Base-by-base conservation (phyloP, 441 rosid genomes). In the Adansonia rubrostipa region DNA sequence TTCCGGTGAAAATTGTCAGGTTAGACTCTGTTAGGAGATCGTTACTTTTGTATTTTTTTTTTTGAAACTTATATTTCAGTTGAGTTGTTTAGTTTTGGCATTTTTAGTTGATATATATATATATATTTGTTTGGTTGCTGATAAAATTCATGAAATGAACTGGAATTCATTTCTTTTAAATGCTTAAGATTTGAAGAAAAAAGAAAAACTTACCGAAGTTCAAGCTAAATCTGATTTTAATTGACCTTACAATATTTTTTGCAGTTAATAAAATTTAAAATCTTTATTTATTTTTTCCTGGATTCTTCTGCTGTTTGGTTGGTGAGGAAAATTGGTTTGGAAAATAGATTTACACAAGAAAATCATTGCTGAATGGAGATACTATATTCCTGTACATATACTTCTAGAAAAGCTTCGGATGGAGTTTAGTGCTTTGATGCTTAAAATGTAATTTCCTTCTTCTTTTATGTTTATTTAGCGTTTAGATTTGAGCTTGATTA, bases 41-140 rank as follows among this genome's bases (percentile, higher is more conserved):
- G 47, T 66, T 78, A 3, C 1, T 57, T 45, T 44, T 77, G 3
- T n/a, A 8, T 0, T 66, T 22, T 33, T 68, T 74, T 78, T 9
- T 47, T 24, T 33, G 11, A 19, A 69, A 33, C 9, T 73, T 71
- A 71, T 68, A 48, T 48, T 73, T 17, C 36, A 1, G 11, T 71
- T 11, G 24, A 20, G 53, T 66, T 58, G 4, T 74, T 80, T 8
- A 36, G 50, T 24, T 57, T 54, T 70, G 64, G 20, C 57, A 24
- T 54, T 47, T n/a, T 28, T 78, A 77, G 73, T 77, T 22, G 69
- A 24, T 24, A 24, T 24, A 24, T 24, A 28, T 28, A 22, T 72
- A 20, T 54, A 6, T 76, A 8, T 76, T 13, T 72, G 81, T 78
- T 87, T 75, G 58, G 80, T 72, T 67, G 74, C 79, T 45, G 81